Evolutionary conservation across 2,329 filamentous ascomycete species (phyloP).

Genomic region (Penicillium rolfsii): DNA sequence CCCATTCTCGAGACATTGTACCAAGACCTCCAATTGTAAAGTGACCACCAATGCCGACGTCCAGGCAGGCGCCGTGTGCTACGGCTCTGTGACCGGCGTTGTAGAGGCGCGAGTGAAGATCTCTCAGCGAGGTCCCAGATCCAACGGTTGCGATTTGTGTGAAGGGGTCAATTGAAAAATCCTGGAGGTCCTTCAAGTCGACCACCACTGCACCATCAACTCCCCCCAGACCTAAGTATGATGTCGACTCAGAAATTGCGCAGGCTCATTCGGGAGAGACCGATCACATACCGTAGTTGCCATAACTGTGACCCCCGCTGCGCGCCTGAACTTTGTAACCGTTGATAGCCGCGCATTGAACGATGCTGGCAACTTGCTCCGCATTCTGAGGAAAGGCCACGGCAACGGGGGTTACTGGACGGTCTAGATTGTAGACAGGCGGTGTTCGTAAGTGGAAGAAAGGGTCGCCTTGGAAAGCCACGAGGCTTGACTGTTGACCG

Average conservation of each 20-base stretch:
- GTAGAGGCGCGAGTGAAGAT: constrained; percentile 38
- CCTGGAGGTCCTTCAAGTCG: constrained; percentile 36
- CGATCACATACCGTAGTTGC: constrained; percentile 47
- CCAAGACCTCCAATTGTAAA: constrained; percentile 47
- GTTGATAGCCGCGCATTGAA: constrained; percentile 22
- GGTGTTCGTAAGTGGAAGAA: constrained; percentile 22
- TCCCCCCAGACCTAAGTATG: constrained; percentile 38
- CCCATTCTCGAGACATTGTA: constrained; percentile 53
- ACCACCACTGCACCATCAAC: constrained; percentile 37
- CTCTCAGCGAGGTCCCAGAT: constrained; percentile 38
- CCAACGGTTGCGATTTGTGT: constrained; percentile 42
- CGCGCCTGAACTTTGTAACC: constrained; percentile 27
- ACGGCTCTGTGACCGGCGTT: constrained; percentile 39
- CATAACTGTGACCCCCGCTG: constrained; percentile 32
- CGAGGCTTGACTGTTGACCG: constrained; percentile 17
- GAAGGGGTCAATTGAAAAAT: constrained; percentile 38
- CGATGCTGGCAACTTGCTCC: constrained; percentile 23
- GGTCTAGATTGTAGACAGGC: constrained; percentile 33
- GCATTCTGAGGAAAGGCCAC: constrained; percentile 24
- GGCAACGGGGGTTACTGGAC: constrained; percentile 26
- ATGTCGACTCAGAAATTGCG: background rate
- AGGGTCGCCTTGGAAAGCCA: constrained; percentile 27
- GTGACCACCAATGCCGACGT: constrained; percentile 48
- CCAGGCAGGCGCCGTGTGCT: constrained; percentile 44
- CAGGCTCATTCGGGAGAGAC: background rate